phyloP scores from a whole-genome alignment of 768 basidiomycete genomes.

The Termitomyces sp. region DNA sequence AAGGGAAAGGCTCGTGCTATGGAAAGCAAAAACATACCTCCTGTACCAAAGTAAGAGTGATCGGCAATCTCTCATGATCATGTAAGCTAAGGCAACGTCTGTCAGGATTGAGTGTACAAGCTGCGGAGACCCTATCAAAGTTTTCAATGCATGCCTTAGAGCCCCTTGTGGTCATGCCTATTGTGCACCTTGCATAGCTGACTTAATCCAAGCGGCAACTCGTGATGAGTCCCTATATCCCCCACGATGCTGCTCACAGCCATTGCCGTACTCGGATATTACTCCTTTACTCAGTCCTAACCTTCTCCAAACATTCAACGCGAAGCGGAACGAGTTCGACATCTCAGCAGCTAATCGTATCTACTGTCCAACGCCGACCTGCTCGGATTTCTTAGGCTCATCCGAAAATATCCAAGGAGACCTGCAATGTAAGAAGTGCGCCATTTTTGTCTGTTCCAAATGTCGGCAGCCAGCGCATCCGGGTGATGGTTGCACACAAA shows the following conservation, averaged over 20 bases:
- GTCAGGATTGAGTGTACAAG: conserved; percentile 10
- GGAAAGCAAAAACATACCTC: background rate
- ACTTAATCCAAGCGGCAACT: conserved; percentile 27
- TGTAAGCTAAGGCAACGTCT: background rate
- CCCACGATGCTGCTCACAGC: conserved; percentile 31
- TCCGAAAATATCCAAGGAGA: conserved; percentile 10
- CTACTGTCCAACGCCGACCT: conserved; percentile 27
- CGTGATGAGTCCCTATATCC: conserved; percentile 37
- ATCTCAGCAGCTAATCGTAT: conserved; percentile 11
- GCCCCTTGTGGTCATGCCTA: conserved; percentile 34
- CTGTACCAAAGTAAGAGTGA: background rate
- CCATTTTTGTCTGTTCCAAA: conserved; percentile 31
- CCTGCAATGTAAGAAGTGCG: conserved; percentile 37
- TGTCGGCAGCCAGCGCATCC: conserved; percentile 48
- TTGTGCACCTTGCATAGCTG: conserved; percentile 26
- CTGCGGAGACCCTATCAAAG: conserved; percentile 10
- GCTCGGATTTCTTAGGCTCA: conserved; percentile 37
- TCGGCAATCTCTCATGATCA: background rate
- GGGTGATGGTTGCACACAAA: conserved; percentile 33
- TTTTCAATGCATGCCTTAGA: conserved; percentile 4
- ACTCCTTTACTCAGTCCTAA: conserved; percentile 1
- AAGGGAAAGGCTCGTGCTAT: background rate
- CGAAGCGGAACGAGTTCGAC: conserved; percentile 13
- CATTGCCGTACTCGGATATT: conserved; percentile 18
- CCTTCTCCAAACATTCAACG: conserved; percentile 1